Evolutionary conservation across 768 basidiomycete species (phyloP), one percentile per base, ranked within the genome.

Genomic region (Suillus variegatus): DNA sequence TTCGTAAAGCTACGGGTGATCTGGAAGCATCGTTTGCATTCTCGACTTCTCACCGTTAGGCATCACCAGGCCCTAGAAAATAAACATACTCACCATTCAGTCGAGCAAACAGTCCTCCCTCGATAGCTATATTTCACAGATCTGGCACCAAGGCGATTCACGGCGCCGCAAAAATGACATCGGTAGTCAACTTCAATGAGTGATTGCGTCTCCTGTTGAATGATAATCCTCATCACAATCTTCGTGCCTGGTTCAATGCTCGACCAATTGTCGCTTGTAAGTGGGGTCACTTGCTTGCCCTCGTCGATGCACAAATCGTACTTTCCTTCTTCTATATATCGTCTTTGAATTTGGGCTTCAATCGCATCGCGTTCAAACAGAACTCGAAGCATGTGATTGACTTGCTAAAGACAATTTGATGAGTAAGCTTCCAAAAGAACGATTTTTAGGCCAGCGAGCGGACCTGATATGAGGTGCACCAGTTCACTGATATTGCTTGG

Each of bases 21-120:
- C 49, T 70, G 72, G 46, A 75, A 74, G 54, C 75, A 69, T 13
- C 73, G 67, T 67, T 73, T 70, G 54, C 74, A 74, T 6, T 67
- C 68, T 20, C 67, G 72, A 52, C 62, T 52, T 51, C 66, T 68
- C 3, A 67, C 54, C n/a, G 71, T 14, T 20, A 36, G 54, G 35
- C 2, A 68, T 35, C 20, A 64, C 65, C 22, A 68, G 0, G 6
- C 10, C 16, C 9, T 64, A 41, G 22, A 36, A 35, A 18, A 4
- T n/a, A 16, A 32, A 32, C 1, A n/a, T 1, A 3, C 73, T 55
- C 9, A 75, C 73, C 73, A 74, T n/a, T 74, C 74, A 7, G 75
- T 63, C 25, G 74, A 74, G 36, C 70, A 43, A 35, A 71, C 70
- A 2, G 20, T 16, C 60, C 4, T 13, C 9, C 4, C 2, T 46